Evolutionary conservation across 805 yeast species (phyloP), one percentile per base, ranked within the genome.

Genomic region (Barnettozyma populi): DNA sequence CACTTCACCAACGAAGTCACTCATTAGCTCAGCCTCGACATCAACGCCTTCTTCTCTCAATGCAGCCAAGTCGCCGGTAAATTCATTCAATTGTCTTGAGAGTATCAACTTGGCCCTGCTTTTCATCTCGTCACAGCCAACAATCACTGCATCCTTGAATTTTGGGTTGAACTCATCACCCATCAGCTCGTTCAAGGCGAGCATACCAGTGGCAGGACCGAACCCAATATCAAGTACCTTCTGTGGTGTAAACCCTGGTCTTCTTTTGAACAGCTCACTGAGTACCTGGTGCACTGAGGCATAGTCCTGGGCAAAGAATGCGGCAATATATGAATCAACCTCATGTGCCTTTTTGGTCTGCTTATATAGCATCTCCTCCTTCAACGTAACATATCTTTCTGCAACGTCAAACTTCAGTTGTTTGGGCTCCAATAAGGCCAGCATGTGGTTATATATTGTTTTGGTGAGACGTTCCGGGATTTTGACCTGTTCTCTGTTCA

Each of bases 191-290:
- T 90, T 88, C 45, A 90, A 69, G 0, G 95, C 98, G 14, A 90
- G 67, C 71, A 94, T 80, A 2, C 97, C 97, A 0, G 95, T 84
- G 2, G 89, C 92, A 1, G 99, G 98, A 0, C 99, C 98, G 60
- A 75, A 82, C 0, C 96, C 92, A 13, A 88, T 78, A 59, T 88
- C 95, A 43, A 94, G 70, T 0, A 94, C 78, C 5, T 78, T 70
- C 25, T 74, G 59, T 0, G 97, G 97, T 20, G 64, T 64, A 68
- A 89, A 86, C 7, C 61, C 66, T 0, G 82, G 84, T 19, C 74
- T 63, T 36, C 90, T 70, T 39, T 72, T 71, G 54, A 78, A 72
- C 32, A 90, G 66, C 55, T 92, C 98, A 24, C 63, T 61, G 35
- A 94, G 66, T 0, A 82, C 86, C 52, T 82, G 86, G 45, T 72